Conservation (phyloP, 2,329 filamentous ascomycete genomes). For the Helotiales sp. region DNA sequence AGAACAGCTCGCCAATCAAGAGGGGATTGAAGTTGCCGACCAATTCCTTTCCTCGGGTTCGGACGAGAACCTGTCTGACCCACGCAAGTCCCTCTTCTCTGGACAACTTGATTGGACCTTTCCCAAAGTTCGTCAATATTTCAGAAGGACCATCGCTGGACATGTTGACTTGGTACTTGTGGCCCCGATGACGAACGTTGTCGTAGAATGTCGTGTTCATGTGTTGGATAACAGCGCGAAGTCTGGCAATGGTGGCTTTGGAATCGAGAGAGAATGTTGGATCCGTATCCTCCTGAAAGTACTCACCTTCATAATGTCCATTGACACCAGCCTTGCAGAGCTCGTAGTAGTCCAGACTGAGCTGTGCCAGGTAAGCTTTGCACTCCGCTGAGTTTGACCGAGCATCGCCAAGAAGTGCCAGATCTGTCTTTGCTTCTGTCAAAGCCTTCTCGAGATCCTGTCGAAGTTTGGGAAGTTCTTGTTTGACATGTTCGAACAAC, state of each 20-base stretch:
- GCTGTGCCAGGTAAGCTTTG: conserved; percentile 36
- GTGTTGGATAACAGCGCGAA: conserved; percentile 42
- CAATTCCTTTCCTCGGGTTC: conserved; percentile 44
- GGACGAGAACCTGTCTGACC: conserved; percentile 31
- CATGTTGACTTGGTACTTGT: conserved; percentile 41
- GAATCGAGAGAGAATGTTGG: conserved; percentile 28
- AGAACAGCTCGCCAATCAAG: conserved; percentile 48
- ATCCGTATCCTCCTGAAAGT: conserved; percentile 33
- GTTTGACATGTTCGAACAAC: conserved; percentile 43
- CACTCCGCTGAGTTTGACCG: conserved; percentile 31
- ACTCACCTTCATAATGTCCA: conserved; percentile 43
- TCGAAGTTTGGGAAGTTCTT: conserved; percentile 38
- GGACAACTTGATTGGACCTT: conserved; percentile 29
- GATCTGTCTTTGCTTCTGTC: not conserved
- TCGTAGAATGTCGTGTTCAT: conserved; percentile 41
- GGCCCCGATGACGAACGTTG: conserved; percentile 35
- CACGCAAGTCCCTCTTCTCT: conserved; percentile 35
- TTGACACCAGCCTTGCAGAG: conserved; percentile 42
- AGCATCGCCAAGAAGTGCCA: conserved; percentile 5
- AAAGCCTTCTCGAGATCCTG: conserved; percentile 32
- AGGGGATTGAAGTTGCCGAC: conserved; percentile 48
- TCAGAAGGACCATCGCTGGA: conserved; percentile 10
- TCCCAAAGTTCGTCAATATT: not conserved
- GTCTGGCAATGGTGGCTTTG: conserved; percentile 27
- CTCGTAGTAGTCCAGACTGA: conserved; percentile 41